Evolutionary conservation across 2,329 filamentous ascomycete genomes (phyloP).

Genomic region (Davidsoniella neocaledoniae): DNA sequence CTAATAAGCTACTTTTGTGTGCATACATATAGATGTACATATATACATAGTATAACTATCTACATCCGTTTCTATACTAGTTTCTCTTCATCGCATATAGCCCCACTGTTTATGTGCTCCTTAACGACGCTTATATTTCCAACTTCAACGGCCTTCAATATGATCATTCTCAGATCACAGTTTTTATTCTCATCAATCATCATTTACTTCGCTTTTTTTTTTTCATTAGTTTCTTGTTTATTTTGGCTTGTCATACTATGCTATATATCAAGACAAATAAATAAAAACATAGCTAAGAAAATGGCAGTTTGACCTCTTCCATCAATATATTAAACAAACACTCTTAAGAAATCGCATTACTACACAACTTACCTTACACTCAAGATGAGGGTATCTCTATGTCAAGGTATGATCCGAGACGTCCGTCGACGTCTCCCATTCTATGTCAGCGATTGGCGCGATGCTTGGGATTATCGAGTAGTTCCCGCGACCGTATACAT

Average conservation of each 20-base stretch:
- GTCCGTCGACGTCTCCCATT: constrained; percentile 56
- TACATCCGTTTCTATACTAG: too few species aligned
- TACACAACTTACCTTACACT: background rate
- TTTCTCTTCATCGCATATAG: too few species aligned
- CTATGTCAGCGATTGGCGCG: constrained; percentile 67
- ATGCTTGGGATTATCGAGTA: constrained; percentile 83
- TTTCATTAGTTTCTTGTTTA: background rate
- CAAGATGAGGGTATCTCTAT: constrained; percentile 24
- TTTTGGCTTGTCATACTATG: background rate
- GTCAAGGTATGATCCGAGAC: constrained; percentile 68
- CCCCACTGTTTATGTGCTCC: too few species aligned
- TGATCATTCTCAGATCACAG: too few species aligned
- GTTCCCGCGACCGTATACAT: constrained; percentile 79
- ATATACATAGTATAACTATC: too few species aligned
- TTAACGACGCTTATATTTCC: too few species aligned
- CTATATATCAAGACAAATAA: background rate
- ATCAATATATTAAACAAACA: background rate
- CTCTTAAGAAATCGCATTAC: background rate
- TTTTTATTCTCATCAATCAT: too few species aligned
- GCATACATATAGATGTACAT: too few species aligned
- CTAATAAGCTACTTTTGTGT: too few species aligned
- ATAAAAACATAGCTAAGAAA: background rate
- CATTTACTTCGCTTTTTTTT: background rate
- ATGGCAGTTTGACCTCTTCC: too few species aligned
- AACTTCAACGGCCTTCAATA: too few species aligned